Percentiles rank a stretch among this genome's conserved stretches.
Conservation (phyloP, 2,329 filamentous ascomycete genomes). For the Pochonia chlamydosporia region DNA sequence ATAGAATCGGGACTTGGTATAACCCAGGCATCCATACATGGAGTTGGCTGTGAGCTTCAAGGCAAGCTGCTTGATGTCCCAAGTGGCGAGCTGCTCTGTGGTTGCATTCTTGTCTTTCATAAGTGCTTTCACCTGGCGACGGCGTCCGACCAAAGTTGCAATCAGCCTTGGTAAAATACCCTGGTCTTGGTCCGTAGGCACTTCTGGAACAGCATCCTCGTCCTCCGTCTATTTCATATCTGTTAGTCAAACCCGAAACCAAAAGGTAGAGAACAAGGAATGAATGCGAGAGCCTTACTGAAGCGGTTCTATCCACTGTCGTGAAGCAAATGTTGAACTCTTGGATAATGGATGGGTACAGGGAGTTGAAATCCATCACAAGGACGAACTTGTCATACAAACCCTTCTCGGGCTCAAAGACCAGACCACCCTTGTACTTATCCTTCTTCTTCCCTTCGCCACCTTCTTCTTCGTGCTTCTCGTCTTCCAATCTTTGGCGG, state of each 20-base stretch:
- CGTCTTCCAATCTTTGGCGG: slow-evolving; percentile 67
- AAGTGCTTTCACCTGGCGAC: slow-evolving; percentile 87
- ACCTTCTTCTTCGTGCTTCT: slow-evolving; percentile 59
- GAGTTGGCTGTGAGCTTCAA: slow-evolving; percentile 97
- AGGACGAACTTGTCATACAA: slow-evolving; percentile 97
- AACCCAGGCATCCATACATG: slow-evolving; percentile 98
- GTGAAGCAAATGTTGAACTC: slow-evolving; percentile 99
- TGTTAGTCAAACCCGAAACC: no score
- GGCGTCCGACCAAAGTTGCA: slow-evolving; percentile 80
- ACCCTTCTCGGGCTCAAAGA: slow-evolving; percentile 96
- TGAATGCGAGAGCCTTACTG: slow-evolving; percentile 49
- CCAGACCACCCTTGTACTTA: slow-evolving; percentile 97
- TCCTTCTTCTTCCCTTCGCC: slow-evolving; percentile 92
- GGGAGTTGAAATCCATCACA: slow-evolving; percentile 99
- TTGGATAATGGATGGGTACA: slow-evolving; percentile 98
- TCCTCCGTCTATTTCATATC: slow-evolving; percentile 48
- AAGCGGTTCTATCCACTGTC: slow-evolving; percentile 73
- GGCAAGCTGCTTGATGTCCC: slow-evolving; percentile 97
- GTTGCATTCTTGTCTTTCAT: slow-evolving; percentile 95
- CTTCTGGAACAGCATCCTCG: slow-evolving; percentile 83
- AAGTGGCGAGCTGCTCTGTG: slow-evolving; percentile 79
- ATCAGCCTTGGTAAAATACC: slow-evolving; percentile 89
- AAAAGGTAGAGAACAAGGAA: slow-evolving; percentile 18
- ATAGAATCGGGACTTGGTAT: slow-evolving; percentile 95
- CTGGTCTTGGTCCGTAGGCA: slow-evolving; percentile 70